Percentiles rank a stretch among this genome's conserved stretches.
Conservation (phyloP, 1,284 basidiomycete genomes). For the Heterobasidion parviporum region DNA sequence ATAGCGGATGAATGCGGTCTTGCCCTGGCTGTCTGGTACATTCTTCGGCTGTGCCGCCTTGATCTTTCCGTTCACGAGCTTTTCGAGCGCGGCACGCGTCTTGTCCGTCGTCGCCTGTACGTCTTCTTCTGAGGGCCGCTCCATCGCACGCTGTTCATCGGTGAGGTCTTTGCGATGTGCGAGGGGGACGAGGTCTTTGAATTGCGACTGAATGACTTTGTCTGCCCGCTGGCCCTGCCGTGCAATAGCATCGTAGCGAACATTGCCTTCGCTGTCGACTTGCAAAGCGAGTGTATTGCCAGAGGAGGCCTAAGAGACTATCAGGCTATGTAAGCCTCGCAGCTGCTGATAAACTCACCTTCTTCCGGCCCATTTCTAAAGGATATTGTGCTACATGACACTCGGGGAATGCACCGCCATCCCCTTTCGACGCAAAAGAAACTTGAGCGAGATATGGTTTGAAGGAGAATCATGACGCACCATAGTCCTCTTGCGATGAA, state of each 20-base stretch:
- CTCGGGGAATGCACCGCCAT: constrained; percentile 95
- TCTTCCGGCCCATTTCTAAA: constrained; percentile 91
- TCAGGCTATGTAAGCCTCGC: not conserved
- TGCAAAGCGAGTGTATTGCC: constrained; percentile 94
- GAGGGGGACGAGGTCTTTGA: constrained; percentile 95
- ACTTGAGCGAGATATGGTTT: constrained; percentile 3
- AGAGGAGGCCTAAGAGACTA: constrained; percentile 55
- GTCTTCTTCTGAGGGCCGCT: constrained; percentile 87
- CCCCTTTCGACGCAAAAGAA: constrained; percentile 37
- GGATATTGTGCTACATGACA: constrained; percentile 98
- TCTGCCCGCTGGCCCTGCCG: constrained; percentile 87
- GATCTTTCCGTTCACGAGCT: constrained; percentile 91
- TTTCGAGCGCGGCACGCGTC: constrained; percentile 88
- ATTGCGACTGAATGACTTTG: constrained; percentile 87
- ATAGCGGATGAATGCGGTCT: constrained; percentile 88
- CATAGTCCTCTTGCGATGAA: constrained; percentile 74
- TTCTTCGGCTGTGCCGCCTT: constrained; percentile 94
- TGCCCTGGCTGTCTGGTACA: constrained; percentile 71
- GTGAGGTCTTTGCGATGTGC: constrained; percentile 83
- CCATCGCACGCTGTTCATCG: constrained; percentile 70
- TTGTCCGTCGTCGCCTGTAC: constrained; percentile 85
- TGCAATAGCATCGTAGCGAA: constrained; percentile 95
- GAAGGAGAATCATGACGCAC: constrained; percentile 27
- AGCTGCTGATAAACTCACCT: constrained; percentile 39
- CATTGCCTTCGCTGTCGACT: constrained; percentile 93